Percentiles rank a stretch among this genome's conserved stretches.
phyloP scores from a whole-genome alignment of 768 basidiomycete species.

The Rhodotorula babjevae region DNA sequence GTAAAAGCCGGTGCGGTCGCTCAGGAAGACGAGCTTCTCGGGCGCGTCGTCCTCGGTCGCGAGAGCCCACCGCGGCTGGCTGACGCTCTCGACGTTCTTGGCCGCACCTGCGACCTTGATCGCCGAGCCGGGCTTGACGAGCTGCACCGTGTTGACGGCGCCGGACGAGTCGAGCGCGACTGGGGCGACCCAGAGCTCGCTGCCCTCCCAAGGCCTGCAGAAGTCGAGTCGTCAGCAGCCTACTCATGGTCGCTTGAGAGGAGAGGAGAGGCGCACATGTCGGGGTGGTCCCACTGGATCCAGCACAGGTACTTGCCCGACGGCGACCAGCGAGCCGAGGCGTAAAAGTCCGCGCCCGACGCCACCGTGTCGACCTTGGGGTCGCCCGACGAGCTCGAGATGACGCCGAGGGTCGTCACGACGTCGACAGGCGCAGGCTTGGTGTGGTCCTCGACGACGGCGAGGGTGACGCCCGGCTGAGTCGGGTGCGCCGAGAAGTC shows the following conservation, averaged over 20 bases:
- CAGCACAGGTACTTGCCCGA: constrained; percentile 60
- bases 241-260: background rate
- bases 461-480: constrained; percentile 57
- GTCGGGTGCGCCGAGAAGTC: constrained; percentile 60
- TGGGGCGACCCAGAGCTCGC: constrained; percentile 56
- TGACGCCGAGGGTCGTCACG: constrained; percentile 57
- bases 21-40: constrained; percentile 58
- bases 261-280: constrained; percentile 50
- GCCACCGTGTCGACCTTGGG: constrained; percentile 54
- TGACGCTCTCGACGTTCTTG: constrained; percentile 54
- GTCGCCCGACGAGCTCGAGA: constrained; percentile 51
- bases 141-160: background rate
- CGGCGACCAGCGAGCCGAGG: constrained; percentile 58
- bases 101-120: constrained; percentile 56
- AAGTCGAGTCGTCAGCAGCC: too few species aligned
- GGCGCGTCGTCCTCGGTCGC: constrained; percentile 45
- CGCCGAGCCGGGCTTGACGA: constrained; percentile 46
- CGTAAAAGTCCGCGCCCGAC: constrained; percentile 68
- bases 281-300: constrained; percentile 66
- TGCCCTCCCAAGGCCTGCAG: constrained; percentile 60
- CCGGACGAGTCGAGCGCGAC: constrained; percentile 22
- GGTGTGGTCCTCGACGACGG: constrained; percentile 70
- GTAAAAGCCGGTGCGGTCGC: constrained; percentile 62
- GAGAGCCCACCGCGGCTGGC: constrained; percentile 59
- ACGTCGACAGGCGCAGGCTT: constrained; percentile 51